Evolutionary conservation across 75 land plant genomes (phyloP), one percentile per base, ranked within the genome.

Genomic region (Gnetum montanum): DNA sequence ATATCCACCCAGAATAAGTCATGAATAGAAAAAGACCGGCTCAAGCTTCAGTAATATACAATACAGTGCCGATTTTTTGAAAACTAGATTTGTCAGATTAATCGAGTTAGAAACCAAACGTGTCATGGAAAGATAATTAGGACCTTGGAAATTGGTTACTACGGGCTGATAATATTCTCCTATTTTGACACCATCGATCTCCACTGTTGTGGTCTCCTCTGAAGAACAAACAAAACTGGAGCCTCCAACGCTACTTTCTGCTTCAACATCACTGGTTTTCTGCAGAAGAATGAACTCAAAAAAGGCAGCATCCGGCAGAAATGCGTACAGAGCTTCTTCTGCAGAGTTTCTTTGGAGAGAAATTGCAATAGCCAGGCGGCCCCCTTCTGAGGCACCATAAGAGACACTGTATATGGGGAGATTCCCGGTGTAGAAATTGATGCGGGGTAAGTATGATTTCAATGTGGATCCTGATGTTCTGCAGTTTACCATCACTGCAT

Each of bases 261-360:
- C n/a, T n/a, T n/a, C n/a, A n/a, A n/a, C n/a, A n/a, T n/a, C n/a
- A n/a, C n/a, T n/a, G n/a, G n/a, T n/a, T n/a, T n/a, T n/a, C n/a
- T 29, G 13, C 13, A 48, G 29, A 48, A 48, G 29, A 29, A n/a
- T n/a, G n/a, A n/a, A n/a, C n/a, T n/a, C n/a, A n/a, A n/a, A n/a
- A n/a, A n/a, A n/a, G n/a, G n/a, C 49, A 11, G 49, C 12, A n/a
- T 26, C 27, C 13, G 49, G 49, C 49, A 47, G 15, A 47, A 47
- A 47, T 13, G 49, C 27, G 29, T 24, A 47, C 8, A 47, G 20
- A 1, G 49, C 3, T 7, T 16, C 0, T 0, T 22, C 2, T 46
- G 48, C n/a, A n/a, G n/a, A n/a, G n/a, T n/a, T n/a, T n/a, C n/a
- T n/a, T 23, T 46, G 50, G 6, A 0, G 50, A 29, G 10, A 12